Evolutionary conservation across 371 early-diverging fungal species (phyloP).

Genomic region (Batkoa obscura): DNA sequence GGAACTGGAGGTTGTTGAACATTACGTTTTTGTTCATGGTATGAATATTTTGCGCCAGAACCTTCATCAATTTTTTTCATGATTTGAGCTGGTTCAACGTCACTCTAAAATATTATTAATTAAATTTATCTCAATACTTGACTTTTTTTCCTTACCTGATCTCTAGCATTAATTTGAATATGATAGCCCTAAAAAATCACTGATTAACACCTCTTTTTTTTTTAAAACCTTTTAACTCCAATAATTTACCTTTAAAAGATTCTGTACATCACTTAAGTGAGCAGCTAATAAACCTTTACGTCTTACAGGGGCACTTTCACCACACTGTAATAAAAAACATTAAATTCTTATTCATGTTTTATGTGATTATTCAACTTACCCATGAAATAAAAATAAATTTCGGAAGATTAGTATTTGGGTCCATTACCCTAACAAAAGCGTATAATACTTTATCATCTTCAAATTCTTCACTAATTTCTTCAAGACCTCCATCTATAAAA

Average conservation of each 20-base stretch:
- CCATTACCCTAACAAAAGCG: constrained; percentile 62
- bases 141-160: constrained; percentile 12
- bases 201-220: too few species aligned
- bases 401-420: constrained; percentile 66
- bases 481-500: constrained; percentile 43
- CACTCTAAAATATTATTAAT: constrained; percentile 19
- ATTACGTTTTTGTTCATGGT: constrained; percentile 37
- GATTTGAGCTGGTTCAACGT: constrained; percentile 57
- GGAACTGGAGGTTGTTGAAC: neutral
- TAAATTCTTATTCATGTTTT: neutral
- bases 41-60: constrained; percentile 76
- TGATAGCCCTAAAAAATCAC: constrained; percentile 40
- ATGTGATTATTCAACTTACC: constrained; percentile 26
- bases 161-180: constrained; percentile 70
- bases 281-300: constrained; percentile 70
- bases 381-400: constrained; percentile 81
- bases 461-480: constrained; percentile 76
- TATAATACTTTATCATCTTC: constrained; percentile 70
- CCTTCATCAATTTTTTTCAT: constrained; percentile 65
- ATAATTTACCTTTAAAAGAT: constrained; percentile 42
- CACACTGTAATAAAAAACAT: constrained; percentile 33
- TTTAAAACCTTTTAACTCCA: neutral
- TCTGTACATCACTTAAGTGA: constrained; percentile 55
- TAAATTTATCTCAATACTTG: too few species aligned
- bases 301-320: constrained; percentile 76